A percentile compares a stretch with the other conserved stretches of the same genome.
Conservation (phyloP, 805 yeast species). For the Danielia oregonensis region DNA sequence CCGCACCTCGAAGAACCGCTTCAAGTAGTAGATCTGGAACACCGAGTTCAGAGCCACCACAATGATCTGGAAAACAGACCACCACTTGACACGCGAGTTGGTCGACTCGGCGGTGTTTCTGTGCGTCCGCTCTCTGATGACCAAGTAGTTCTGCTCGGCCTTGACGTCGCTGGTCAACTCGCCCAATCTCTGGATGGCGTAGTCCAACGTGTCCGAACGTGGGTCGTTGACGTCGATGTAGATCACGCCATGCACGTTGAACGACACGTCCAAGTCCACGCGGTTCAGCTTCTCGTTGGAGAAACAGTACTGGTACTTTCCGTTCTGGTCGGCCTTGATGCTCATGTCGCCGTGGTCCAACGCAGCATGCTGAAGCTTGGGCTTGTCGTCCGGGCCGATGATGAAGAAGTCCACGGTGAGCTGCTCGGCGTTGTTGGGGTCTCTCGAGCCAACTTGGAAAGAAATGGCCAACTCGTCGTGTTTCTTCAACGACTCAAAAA, state of each 20-base stretch:
- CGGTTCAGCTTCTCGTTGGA: slow-evolving; percentile 74
- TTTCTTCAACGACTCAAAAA: slow-evolving; percentile 74
- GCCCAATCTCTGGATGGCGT: slow-evolving; percentile 71
- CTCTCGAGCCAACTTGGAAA: slow-evolving; percentile 92
- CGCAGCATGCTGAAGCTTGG: slow-evolving; percentile 46
- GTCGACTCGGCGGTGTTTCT: slow-evolving; percentile 98
- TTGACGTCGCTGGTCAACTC: slow-evolving; percentile 81
- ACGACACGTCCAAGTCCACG: slow-evolving; percentile 85
- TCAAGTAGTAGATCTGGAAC: slow-evolving; percentile 91
- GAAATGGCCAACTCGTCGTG: slow-evolving; percentile 85
- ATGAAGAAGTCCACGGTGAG: slow-evolving; percentile 59
- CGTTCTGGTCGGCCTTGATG: slow-evolving; percentile 59
- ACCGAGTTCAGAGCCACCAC: slow-evolving; percentile 84
- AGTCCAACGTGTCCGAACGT: slow-evolving; percentile 73
- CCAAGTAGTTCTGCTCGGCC: slow-evolving; percentile 89
- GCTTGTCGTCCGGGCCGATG: slow-evolving; percentile 41
- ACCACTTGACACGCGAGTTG: slow-evolving; percentile 94
- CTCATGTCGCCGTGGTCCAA: slow-evolving; percentile 80
- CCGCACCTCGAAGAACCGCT: slow-evolving; percentile 93
- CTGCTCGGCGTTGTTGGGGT: slow-evolving; percentile 65
- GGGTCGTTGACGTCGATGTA: slow-evolving; percentile 79
- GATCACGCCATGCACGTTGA: slow-evolving; percentile 90
- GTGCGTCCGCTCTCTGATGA: slow-evolving; percentile 94
- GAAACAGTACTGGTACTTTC: slow-evolving; percentile 86
- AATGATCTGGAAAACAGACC: slow-evolving; percentile 88